Conservation (phyloP, 2,329 filamentous ascomycete genomes). For the Botryotinia calthae region DNA sequence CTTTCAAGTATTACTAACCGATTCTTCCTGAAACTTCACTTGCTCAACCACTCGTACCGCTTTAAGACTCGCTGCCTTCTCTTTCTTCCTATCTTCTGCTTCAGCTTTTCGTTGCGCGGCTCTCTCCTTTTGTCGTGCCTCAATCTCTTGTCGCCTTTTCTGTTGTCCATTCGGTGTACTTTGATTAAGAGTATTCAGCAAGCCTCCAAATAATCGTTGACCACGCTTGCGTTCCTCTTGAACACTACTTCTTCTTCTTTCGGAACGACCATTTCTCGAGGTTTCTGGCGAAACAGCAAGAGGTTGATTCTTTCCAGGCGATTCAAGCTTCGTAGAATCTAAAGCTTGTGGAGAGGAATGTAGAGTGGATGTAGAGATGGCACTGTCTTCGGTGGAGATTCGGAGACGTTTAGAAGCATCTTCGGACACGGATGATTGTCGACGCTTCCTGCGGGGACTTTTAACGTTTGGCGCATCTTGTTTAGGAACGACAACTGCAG, state of each 20-base stretch:
- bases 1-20: conserved; percentile 54
- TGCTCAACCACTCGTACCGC: conserved; percentile 66
- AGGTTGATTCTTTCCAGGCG: conserved; percentile 14
- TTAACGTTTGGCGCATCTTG: conserved; percentile 21
- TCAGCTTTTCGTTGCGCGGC: conserved; percentile 70
- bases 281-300: neutral
- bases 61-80: conserved; percentile 62
- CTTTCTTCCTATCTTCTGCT: conserved; percentile 64
- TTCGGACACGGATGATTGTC: conserved; percentile 52
- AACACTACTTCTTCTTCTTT: conserved; percentile 45
- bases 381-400: conserved; percentile 39
- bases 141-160: conserved; percentile 74
- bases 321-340: conserved; percentile 20
- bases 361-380: conserved; percentile 31
- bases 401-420: conserved; percentile 53
- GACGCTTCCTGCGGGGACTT: conserved; percentile 40
- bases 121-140: conserved; percentile 76
- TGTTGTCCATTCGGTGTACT: conserved; percentile 60
- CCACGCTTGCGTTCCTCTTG: conserved; percentile 82
- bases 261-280: conserved; percentile 24
- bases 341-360: conserved; percentile 33
- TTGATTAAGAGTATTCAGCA: conserved; percentile 63
- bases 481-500: conserved; percentile 40
- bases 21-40: conserved; percentile 69
- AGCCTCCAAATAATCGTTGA: conserved; percentile 79